Percentiles rank a stretch among this genome's conserved stretches.
Conservation (phyloP, 202 grass and related monocot genomes). For the Setaria italica region DNA sequence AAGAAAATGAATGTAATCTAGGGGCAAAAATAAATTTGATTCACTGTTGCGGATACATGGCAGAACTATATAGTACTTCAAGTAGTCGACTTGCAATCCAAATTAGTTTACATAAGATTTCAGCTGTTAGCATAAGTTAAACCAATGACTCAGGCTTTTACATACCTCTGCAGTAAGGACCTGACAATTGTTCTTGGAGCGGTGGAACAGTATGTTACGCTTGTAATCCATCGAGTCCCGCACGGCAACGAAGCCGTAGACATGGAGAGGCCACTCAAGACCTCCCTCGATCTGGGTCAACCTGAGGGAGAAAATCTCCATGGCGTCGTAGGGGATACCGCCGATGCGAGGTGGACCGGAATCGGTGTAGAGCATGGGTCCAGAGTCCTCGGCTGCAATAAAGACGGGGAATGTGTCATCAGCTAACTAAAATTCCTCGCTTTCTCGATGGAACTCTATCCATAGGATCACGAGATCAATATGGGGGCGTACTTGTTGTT, state of each 20-base stretch:
- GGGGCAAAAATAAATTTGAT: too few relatives aligned
- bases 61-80: too few relatives aligned
- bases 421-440: too few relatives aligned
- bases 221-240: slow-evolving; percentile 15
- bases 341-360: not conserved
- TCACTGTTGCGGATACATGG: too few relatives aligned
- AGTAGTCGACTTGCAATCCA: too few relatives aligned
- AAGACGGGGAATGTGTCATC: too few relatives aligned
- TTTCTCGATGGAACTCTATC: too few relatives aligned
- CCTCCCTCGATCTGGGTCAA: not conserved
- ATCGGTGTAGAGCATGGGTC: not conserved
- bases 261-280: not conserved
- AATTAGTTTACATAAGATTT: too few relatives aligned
- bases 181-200: not conserved
- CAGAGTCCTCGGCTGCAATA: not conserved
- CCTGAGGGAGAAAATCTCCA: not conserved
- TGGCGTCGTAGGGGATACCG: not conserved
- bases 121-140: too few relatives aligned
- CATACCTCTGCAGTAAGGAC: not conserved
- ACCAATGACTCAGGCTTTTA: not conserved
- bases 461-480: too few relatives aligned
- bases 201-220: not conserved
- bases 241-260: not conserved
- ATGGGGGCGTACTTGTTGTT: too few relatives aligned
- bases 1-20: too few relatives aligned